Conservation (phyloP, 345 rosid species). For the Gossypium sturtianum region DNA sequence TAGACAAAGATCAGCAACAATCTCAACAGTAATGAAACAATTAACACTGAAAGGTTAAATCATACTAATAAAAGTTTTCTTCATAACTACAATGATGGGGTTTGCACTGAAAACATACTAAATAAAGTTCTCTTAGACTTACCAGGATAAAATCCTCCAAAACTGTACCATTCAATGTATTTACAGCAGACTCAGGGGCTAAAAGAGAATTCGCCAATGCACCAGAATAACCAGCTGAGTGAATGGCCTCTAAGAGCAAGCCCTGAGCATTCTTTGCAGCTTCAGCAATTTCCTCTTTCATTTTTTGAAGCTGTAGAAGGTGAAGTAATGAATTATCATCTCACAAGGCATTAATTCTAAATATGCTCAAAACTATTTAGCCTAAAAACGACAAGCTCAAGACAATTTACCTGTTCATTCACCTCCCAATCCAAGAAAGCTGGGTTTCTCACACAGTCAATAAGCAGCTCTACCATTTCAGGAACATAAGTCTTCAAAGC, state of each 20-base stretch:
- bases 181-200: slow-evolving; percentile 70
- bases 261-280: slow-evolving; percentile 66
- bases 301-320: slow-evolving; percentile 56
- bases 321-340: background rate
- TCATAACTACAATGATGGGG: background rate
- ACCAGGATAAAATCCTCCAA: slow-evolving; percentile 77
- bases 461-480: slow-evolving; percentile 81
- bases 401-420: slow-evolving; percentile 54
- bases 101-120: background rate
- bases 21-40: background rate
- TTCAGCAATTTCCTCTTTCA: slow-evolving; percentile 65
- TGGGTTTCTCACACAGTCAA: slow-evolving; percentile 89
- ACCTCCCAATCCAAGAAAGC: slow-evolving; percentile 93
- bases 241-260: slow-evolving; percentile 76
- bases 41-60: slow-evolving; percentile 7
- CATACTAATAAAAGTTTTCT: background rate
- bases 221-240: slow-evolving; percentile 77
- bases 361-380: background rate
- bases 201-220: slow-evolving; percentile 86
- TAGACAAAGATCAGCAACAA: background rate
- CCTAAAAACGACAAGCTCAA: background rate
- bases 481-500: slow-evolving; percentile 89
- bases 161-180: slow-evolving; percentile 40
- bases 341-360: background rate
- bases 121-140: slow-evolving; percentile 24